phyloP scores from a whole-genome alignment of 306 rosid species.

The Citrullus amarus region DNA sequence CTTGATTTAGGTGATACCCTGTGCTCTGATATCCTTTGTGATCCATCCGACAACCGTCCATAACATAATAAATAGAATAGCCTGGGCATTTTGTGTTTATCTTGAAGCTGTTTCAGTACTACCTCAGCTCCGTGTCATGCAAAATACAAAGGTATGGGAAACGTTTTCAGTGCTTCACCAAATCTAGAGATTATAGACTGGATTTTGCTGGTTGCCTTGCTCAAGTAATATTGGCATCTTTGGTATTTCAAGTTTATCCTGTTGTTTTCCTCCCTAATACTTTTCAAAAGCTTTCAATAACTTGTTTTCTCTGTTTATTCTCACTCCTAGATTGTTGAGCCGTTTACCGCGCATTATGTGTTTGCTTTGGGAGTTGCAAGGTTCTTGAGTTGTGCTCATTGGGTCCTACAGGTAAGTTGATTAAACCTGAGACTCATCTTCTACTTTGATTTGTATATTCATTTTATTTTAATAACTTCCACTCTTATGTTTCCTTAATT shows the following conservation, averaged over 20 bases:
- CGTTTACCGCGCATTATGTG: constrained; percentile 72
- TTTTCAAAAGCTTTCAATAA: not conserved
- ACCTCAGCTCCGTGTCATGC: constrained; percentile 72
- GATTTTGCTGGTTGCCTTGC: not conserved
- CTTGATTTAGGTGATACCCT: constrained; percentile 44
- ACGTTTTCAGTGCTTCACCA: not conserved
- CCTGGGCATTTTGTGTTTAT: constrained; percentile 78
- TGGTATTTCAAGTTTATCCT: not conserved
- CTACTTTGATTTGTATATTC: not conserved
- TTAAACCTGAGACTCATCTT: not conserved
- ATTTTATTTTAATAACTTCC: not conserved
- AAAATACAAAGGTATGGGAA: constrained; percentile 47
- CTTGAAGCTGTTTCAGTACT: constrained; percentile 79
- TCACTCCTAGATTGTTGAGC: constrained; percentile 55
- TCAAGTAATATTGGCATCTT: not conserved
- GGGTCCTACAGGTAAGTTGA: constrained; percentile 62
- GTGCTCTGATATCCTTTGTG: constrained; percentile 36
- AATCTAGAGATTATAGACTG: not conserved
- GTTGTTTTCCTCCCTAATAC: not conserved
- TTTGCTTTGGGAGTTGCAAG: constrained; percentile 76
- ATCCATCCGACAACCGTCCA: constrained; percentile 61
- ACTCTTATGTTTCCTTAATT: constrained; percentile 1
- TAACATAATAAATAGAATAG: constrained; percentile 39
- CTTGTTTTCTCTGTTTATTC: not conserved
- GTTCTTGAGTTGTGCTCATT: constrained; percentile 83